A percentile compares a stretch with the other conserved stretches of the same genome.
These are phyloP conservation scores for Fusarium caatingaense DNA, from an alignment of 2,329 filamentous ascomycete species.

Conservation along the genomic window DNA sequence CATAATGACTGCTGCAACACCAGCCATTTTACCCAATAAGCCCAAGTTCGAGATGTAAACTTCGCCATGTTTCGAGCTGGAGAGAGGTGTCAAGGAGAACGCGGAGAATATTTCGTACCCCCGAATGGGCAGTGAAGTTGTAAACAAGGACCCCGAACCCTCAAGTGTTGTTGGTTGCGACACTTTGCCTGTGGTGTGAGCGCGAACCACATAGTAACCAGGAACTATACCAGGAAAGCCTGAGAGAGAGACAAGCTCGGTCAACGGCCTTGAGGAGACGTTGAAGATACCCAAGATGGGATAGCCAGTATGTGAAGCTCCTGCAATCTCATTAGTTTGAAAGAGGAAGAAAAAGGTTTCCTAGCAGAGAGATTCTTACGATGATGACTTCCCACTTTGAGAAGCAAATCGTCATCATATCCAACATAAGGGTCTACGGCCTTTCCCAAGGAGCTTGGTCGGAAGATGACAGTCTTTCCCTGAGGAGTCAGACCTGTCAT, in stretches of 20 bases:
- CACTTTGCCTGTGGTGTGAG: conserved; percentile 74
- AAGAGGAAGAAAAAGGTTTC: too few species aligned
- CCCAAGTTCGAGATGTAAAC: conserved; percentile 77
- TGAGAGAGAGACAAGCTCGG: conserved; percentile 76
- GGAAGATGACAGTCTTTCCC: conserved; percentile 82
- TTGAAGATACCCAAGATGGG: conserved; percentile 90
- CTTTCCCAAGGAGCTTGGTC: conserved; percentile 80
- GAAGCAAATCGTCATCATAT: conserved; percentile 77
- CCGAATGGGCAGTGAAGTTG: conserved; percentile 69
- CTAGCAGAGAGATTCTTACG: conserved; percentile 57
- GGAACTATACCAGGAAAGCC: conserved; percentile 77
- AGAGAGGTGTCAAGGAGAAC: conserved; percentile 72
- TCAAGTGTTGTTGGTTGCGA: conserved; percentile 62
- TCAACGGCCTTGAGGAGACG: conserved; percentile 69
- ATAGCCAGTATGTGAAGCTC: conserved; percentile 72
- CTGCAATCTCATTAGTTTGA: conserved; percentile 43
- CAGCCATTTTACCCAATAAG: conserved; percentile 89
- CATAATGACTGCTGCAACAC: conserved; percentile 78
- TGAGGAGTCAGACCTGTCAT: conserved; percentile 81
- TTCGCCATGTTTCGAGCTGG: conserved; percentile 48
- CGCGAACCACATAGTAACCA: conserved; percentile 76
- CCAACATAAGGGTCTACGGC: conserved; percentile 78
- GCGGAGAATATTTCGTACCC: conserved; percentile 87
- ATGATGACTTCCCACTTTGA: conserved; percentile 84
- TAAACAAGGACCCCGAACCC: conserved; percentile 63